Base-by-base conservation (phyloP, 2,329 filamentous ascomycete species). In the Alternaria sp. region DNA sequence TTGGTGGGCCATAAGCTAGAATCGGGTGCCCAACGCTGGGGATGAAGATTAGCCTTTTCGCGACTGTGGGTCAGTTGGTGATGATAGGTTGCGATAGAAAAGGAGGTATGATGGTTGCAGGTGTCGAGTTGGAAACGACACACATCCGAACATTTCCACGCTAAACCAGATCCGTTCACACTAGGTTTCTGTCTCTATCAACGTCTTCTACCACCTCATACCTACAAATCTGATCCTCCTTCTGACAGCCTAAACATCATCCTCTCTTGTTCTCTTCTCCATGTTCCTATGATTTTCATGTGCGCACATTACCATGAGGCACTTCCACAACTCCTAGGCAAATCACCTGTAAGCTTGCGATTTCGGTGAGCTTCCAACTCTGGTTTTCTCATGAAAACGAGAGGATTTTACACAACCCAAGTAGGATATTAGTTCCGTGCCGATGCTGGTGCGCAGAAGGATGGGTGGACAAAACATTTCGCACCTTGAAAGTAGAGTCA, bases 231-330 rank as follows among this genome's bases (percentile, higher is more conserved):
- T 17, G 4, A 6, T 13, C 8, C 11, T 10, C 4, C 5, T 31
- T 51, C 13, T 51, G 10, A 5, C 10, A 5, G n/a, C 34, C n/a
- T 58, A 71, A n/a, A 71, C 28, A 59, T 78, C 77, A 13, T 62
- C 69, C 46, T 72, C 70, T 54, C 56, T 67, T 2, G 64, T 73
- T 0, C 73, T 73, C 9, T 68, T 66, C 44, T 72, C 64, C 8
- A 71, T 71, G 51, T 75, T 77, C 36, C 68, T 54, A 52, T 74
- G 74, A 4, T 6, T 46, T 46, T 46, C 44, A 29, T 46, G 17
- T 17, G 44, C 4, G 9, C 17, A 23, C 29, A 9, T 4, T 3
- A 23, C 31, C 29, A 17, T 17, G 17, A 17, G 17, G 17, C 17
- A 17, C 8, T 24, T 23, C 13, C 14, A 9, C 11, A 33, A 8